Base-by-base conservation (phyloP, 306 rosid species). In the Cajanus cajan region DNA sequence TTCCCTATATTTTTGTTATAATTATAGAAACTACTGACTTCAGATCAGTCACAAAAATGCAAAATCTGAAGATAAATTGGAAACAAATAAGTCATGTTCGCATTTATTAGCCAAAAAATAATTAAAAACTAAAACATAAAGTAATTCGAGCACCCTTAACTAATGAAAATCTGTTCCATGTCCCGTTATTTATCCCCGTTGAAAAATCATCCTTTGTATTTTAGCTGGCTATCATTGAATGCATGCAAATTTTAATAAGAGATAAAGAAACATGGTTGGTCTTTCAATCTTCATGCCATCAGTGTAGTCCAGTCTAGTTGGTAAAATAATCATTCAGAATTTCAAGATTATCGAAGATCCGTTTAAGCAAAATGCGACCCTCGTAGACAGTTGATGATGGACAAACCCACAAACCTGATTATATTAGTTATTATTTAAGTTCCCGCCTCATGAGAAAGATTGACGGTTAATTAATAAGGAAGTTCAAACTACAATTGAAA, bases 401-500 rank as follows among this genome's bases (percentile, higher is more conserved):
- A 14, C 33, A 59, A 43, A 3, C 10, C 34, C 19, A 62, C 71
- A 54, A 4, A 64, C 16, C 24, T 21, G 47, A 40, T 59, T 25
- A 41, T 11, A 74, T 44, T 44, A 43, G 25, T 24, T 43, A 36
- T 44, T 44, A 34, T n/a, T 24, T 9, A 74, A 21, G 28, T 4
- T 41, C 43, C 40, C 40, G n/a, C 44, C 25, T 10, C 15, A 37
- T 41, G 33, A 28, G 31, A 28, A 28, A 1, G 31, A 28, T 28
- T 28, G 31, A 28, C 31, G 31, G 31, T 28, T 28, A 28, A 28
- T 28, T 28, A 28, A 3, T 33, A 25, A 63, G 47, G 34, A 79
- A 22, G 25, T 66, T 31, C 50, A 77, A 59, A 77, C 75, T 68
- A 54, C 33, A 28, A 73, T 28, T 74, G 76, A 64, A 51, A 79